phyloP scores from a whole-genome alignment of 768 basidiomycete species.

The Russula griseocarnosa region DNA sequence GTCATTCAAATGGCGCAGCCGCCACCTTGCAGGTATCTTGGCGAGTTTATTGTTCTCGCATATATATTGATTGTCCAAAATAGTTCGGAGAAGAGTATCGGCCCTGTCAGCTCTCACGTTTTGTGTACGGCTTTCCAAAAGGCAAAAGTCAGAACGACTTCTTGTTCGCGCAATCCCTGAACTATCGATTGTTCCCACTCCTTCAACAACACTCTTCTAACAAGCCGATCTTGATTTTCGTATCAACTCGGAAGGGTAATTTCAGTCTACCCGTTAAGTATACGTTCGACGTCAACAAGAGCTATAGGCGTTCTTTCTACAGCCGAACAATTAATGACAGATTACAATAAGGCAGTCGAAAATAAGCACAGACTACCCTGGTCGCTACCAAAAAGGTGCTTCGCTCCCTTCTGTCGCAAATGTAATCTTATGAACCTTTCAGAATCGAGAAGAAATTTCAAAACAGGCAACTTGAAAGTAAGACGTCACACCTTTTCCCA shows the following conservation, averaged over 20 bases:
- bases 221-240: slow-evolving; percentile 87
- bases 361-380: slow-evolving; percentile 59
- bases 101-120: slow-evolving; percentile 72
- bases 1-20: slow-evolving; percentile 45
- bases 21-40: slow-evolving; percentile 61
- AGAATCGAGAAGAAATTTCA: slow-evolving; percentile 57
- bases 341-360: slow-evolving; percentile 56
- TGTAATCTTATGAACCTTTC: neutral
- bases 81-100: slow-evolving; percentile 93
- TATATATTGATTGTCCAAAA: neutral
- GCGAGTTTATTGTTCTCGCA: neutral
- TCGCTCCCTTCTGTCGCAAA: neutral
- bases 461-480: slow-evolving; percentile 65
- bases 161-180: slow-evolving; percentile 64
- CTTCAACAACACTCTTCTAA: slow-evolving; percentile 68
- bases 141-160: slow-evolving; percentile 71
- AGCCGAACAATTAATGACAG: slow-evolving; percentile 72
- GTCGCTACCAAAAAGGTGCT: slow-evolving; percentile 55
- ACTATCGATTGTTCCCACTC: slow-evolving; percentile 66
- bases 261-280: neutral
- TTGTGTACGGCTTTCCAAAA: slow-evolving; percentile 68
- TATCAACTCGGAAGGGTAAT: slow-evolving; percentile 79
- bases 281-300: slow-evolving; percentile 22
- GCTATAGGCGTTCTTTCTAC: slow-evolving; percentile 46
- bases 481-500: slow-evolving; percentile 21